Conservation (phyloP, 2,329 filamentous ascomycete species). For the Diaporthe aspalathi region DNA sequence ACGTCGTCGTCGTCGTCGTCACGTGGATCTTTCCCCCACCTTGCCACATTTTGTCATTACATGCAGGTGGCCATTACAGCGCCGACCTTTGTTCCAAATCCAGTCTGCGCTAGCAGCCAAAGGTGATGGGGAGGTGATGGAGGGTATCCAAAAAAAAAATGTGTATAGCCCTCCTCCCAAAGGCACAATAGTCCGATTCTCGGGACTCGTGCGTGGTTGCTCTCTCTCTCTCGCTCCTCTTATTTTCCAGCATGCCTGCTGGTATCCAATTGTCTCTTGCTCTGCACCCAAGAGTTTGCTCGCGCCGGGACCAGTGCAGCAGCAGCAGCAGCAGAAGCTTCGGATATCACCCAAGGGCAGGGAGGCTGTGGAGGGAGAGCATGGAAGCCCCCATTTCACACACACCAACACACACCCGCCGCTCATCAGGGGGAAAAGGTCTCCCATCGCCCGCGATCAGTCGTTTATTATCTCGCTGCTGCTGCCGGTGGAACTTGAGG, state of each 20-base stretch:
- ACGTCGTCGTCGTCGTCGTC: conserved; percentile 19
- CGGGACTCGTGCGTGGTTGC: background rate
- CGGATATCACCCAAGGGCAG: too few relatives aligned
- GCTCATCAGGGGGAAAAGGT: too few relatives aligned
- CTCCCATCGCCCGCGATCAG: background rate
- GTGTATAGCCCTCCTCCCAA: background rate
- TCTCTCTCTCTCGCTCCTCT: too few relatives aligned
- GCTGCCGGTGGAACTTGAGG: conserved; percentile 42
- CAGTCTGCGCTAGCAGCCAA: background rate
- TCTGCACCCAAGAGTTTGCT: too few relatives aligned
- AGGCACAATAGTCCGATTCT: background rate
- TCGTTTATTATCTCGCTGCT: conserved; percentile 34
- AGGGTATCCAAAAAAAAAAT: conserved; percentile 5
- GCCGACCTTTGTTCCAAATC: background rate
- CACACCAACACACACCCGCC: too few relatives aligned
- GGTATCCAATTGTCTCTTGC: too few relatives aligned
- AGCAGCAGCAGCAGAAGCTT: background rate
- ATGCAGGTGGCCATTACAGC: conserved; percentile 2
- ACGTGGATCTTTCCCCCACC: background rate
- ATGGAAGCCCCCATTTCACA: too few relatives aligned
- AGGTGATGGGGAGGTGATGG: too few relatives aligned
- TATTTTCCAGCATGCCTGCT: too few relatives aligned
- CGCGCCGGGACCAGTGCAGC: background rate
- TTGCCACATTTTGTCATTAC: background rate
- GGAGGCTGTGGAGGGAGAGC: background rate